Evolutionary conservation across 108 stramenopile genomes (phyloP).

Genomic region (Licmophora abbreviata): DNA sequence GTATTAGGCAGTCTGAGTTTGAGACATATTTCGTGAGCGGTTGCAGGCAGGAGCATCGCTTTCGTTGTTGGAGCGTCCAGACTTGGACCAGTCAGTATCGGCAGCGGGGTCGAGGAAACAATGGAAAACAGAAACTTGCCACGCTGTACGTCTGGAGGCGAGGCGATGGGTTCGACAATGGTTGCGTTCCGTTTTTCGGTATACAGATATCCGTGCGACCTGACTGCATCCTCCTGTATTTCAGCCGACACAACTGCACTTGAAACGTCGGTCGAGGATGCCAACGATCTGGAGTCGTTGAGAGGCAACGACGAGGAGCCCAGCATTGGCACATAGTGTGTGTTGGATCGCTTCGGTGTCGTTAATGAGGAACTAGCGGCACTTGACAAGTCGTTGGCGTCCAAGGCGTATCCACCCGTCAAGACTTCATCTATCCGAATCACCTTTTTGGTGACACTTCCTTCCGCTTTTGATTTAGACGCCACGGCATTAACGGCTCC

Average conservation of each 20-base stretch:
- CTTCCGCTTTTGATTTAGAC: neutral
- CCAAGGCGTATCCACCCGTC: slow-evolving; percentile 72
- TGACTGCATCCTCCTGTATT: neutral
- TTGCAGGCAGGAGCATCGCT: slow-evolving; percentile 55
- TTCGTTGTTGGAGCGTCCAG: slow-evolving; percentile 50
- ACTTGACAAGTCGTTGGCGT: slow-evolving; percentile 13
- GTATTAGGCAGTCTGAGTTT: slow-evolving; percentile 5
- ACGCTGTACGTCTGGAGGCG: slow-evolving; percentile 27
- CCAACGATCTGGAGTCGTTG: slow-evolving; percentile 25
- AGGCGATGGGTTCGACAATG: slow-evolving; percentile 35
- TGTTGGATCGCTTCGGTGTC: slow-evolving; percentile 11
- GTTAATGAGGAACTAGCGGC: neutral
- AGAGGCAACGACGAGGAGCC: slow-evolving; percentile 25
- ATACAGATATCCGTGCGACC: slow-evolving; percentile 25
- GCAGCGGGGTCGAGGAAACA: slow-evolving; percentile 53
- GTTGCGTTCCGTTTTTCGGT: slow-evolving; percentile 4
- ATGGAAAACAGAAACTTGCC: slow-evolving; percentile 60
- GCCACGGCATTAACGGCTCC: neutral
- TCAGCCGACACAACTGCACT: neutral
- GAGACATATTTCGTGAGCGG: slow-evolving; percentile 61
- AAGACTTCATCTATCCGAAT: slow-evolving; percentile 70
- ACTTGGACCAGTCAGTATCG: slow-evolving; percentile 62
- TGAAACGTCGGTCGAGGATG: neutral
- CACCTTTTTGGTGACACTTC: slow-evolving; percentile 8
- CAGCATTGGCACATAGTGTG: slow-evolving; percentile 1